Percentiles rank a stretch among this genome's conserved stretches.
Conservation (phyloP, 1,284 basidiomycete species). For the Pascua guehoae region DNA sequence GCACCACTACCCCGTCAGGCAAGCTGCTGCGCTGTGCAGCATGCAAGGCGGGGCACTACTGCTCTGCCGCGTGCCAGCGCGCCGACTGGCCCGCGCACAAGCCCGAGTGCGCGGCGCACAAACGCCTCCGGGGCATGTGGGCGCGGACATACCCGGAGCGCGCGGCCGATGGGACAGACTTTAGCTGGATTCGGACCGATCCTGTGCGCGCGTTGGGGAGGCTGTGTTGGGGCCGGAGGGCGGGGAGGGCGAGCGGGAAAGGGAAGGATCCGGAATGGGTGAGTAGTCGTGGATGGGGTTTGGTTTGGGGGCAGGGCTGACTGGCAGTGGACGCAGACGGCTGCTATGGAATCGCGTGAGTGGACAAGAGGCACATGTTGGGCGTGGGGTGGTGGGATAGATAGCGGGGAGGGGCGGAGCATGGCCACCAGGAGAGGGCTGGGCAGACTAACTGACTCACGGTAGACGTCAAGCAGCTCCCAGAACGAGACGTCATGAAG, state of each 20-base stretch:
- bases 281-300: slow-evolving; percentile 27
- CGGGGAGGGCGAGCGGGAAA: slow-evolving; percentile 49
- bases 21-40: slow-evolving; percentile 61
- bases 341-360: slow-evolving; percentile 71
- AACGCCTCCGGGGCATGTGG: slow-evolving; percentile 36
- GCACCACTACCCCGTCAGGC: slow-evolving; percentile 1
- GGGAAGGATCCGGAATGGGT: slow-evolving; percentile 59
- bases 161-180: slow-evolving; percentile 15
- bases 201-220: slow-evolving; percentile 72
- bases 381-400: too few relatives aligned
- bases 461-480: slow-evolving; percentile 12
- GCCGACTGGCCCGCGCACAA: slow-evolving; percentile 74
- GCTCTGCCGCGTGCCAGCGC: slow-evolving; percentile 66
- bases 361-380: slow-evolving; percentile 13
- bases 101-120: slow-evolving; percentile 68
- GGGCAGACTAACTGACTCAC: background rate
- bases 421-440: background rate
- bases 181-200: slow-evolving; percentile 58
- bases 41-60: slow-evolving; percentile 69
- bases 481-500: slow-evolving; percentile 26
- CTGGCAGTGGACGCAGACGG: slow-evolving; percentile 61
- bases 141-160: slow-evolving; percentile 13
- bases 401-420: too few relatives aligned
- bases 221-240: slow-evolving; percentile 64
- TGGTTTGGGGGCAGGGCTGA: background rate